Evolutionary conservation across 805 yeast species (phyloP), one percentile per base, ranked within the genome.

Genomic region (Nakazawaea ernobii): DNA sequence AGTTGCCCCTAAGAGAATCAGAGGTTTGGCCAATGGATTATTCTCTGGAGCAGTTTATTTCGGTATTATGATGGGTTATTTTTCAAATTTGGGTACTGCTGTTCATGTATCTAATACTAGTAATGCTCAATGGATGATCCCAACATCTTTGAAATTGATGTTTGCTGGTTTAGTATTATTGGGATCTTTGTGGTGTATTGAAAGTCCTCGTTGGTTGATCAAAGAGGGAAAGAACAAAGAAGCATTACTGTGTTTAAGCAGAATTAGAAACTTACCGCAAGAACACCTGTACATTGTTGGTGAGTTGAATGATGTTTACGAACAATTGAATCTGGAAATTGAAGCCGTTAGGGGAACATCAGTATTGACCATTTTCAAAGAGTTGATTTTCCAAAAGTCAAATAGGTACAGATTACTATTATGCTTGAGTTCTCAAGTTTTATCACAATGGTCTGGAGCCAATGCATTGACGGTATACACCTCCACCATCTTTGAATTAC

Each of bases 391-490:
- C 6, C 66, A 65, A 33, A 64, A 58, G 45, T 70, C 79, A 6
- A 63, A 74, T 46, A 60, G 74, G 47, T 73, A 73, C 60, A 66
- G 82, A 60, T 65, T 78, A 40, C 53, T 62, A 6, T 52, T 77
- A 30, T 73, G 77, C 39, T 48, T 68, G 32, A 50, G 59, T 47
- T 65, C 72, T 29, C 83, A 77, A 59, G 36, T 77, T 11, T 63
- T 78, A 35, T 75, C 74, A 33, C 82, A 79, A 61, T 79, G 82
- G 82, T 70, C 78, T n/a, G 81, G 82, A 44, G 77, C 82, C 6
- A 73, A 71, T 52, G 71, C 81, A 7, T 63, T 79, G 39, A 78
- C 83, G 2, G 75, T 77, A 42, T 79, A 79, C 53, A 77, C 82
- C 35, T 75, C 82, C 2, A 77, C 74, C 43, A 60, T 78, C 39